These are phyloP conservation scores for Epichloe gansuensis DNA, from an alignment of 2,329 filamentous ascomycete species.

Conservation along the genomic window DNA sequence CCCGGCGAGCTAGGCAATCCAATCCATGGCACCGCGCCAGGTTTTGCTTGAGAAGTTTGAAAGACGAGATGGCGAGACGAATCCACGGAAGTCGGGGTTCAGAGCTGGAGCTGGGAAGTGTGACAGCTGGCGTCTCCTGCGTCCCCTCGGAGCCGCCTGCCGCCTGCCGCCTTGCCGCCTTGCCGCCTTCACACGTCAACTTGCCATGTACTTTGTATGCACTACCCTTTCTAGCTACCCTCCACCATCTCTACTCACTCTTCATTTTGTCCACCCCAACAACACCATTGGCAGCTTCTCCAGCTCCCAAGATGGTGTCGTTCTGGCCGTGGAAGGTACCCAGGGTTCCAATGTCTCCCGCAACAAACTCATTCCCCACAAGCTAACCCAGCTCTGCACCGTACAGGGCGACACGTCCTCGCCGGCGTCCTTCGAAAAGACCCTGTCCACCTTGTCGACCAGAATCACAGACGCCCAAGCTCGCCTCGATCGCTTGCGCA, in stretches of 20 bases:
- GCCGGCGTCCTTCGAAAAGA: conserved; percentile 86
- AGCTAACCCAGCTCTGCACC: conserved; percentile 7
- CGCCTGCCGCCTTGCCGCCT: too few relatives aligned
- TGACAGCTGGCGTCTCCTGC: neutral
- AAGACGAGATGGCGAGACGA: neutral
- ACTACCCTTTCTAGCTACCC: neutral
- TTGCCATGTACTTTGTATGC: neutral
- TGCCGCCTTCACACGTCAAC: neutral
- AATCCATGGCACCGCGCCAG: too few relatives aligned
- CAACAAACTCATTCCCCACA: neutral
- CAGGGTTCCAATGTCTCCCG: neutral
- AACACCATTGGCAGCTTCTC: neutral
- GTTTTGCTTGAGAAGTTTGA: too few relatives aligned
- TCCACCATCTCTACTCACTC: neutral
- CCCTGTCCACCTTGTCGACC: conserved; percentile 64
- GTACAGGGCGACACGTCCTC: conserved; percentile 64
- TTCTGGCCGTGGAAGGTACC: conserved; percentile 13
- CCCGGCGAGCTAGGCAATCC: too few relatives aligned
- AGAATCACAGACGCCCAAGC: conserved; percentile 70
- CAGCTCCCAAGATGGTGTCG: conserved; percentile 9
- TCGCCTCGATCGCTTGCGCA: conserved; percentile 60
- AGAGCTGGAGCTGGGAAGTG: neutral
- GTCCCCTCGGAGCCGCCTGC: too few relatives aligned
- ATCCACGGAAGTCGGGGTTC: neutral
- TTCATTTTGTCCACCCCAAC: neutral